Conservation (phyloP, 495 filamentous ascomycete genomes). For the Penicillium tannophilum region DNA sequence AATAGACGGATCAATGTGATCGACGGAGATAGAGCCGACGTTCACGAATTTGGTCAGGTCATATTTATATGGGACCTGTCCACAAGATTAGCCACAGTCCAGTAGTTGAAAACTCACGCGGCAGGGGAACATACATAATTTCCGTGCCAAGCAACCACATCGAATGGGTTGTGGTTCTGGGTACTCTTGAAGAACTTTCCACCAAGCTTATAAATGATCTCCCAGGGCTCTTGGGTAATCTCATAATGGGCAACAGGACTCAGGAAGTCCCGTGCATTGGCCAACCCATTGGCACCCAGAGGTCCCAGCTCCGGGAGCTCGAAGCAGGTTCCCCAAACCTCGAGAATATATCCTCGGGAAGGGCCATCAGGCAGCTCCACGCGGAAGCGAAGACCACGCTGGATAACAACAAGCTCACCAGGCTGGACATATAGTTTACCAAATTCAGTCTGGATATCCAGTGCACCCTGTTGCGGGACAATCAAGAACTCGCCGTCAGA, state of each 20-base stretch:
- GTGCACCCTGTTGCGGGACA: conserved; percentile 48
- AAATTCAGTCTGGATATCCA: conserved; percentile 55
- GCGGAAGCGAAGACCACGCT: conserved; percentile 50
- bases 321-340: conserved; percentile 51
- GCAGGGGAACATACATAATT: conserved; percentile 40
- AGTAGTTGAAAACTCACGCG: not conserved
- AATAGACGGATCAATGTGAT: conserved; percentile 56
- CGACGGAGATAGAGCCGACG: conserved; percentile 51
- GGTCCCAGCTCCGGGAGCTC: conserved; percentile 54
- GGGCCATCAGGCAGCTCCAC: conserved; percentile 48
- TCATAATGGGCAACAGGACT: conserved; percentile 46
- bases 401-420: conserved; percentile 51
- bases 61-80: conserved; percentile 50
- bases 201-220: conserved; percentile 53
- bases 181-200: conserved; percentile 51
- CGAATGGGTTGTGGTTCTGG: conserved; percentile 54
- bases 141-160: conserved; percentile 57
- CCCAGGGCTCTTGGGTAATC: conserved; percentile 43
- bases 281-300: conserved; percentile 52
- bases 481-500: conserved; percentile 54
- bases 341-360: conserved; percentile 51
- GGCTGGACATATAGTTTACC: conserved; percentile 50
- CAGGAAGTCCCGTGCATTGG: conserved; percentile 53
- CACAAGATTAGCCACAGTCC: conserved; percentile 9
- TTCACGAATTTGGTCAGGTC: conserved; percentile 55